Conservation (phyloP, 2,329 filamentous ascomycete species). For the Penicillium paneum region DNA sequence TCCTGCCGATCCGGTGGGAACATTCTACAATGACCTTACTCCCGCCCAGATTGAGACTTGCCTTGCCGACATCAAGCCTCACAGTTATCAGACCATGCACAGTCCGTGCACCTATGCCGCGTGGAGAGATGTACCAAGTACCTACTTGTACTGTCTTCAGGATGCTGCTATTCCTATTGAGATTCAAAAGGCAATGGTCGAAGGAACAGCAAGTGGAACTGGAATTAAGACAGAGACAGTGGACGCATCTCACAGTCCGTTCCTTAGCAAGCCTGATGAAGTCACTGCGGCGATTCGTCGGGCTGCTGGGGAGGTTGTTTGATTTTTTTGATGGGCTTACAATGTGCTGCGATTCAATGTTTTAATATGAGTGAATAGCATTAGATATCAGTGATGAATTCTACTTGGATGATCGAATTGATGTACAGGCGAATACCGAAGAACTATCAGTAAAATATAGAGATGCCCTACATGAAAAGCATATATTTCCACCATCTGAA, state of each 20-base stretch:
- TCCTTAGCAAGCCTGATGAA: neutral
- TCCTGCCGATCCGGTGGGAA: neutral
- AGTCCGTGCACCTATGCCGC: constrained; percentile 8
- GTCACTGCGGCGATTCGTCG: neutral
- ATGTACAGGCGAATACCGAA: neutral
- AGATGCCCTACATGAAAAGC: neutral
- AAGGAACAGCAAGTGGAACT: neutral
- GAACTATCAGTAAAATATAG: neutral
- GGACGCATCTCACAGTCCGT: neutral
- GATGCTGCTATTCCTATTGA: constrained; percentile 2
- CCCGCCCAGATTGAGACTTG: neutral
- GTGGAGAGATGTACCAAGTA: constrained; percentile 7
- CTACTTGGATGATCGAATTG: neutral
- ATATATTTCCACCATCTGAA: neutral
- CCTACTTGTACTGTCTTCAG: constrained; percentile 5
- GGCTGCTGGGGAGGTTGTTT: neutral
- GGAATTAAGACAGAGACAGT: neutral
- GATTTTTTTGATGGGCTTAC: neutral
- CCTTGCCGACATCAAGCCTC: neutral
- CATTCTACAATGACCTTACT: constrained; percentile 7
- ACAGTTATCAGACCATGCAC: constrained; percentile 6
- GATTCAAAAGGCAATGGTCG: constrained; percentile 7
- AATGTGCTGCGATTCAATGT: neutral
- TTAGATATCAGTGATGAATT: too few species aligned
- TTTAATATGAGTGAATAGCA: neutral